These are phyloP conservation scores for Lactarius akahatsu DNA, from an alignment of 768 basidiomycete genomes.

Conservation along the genomic window DNA sequence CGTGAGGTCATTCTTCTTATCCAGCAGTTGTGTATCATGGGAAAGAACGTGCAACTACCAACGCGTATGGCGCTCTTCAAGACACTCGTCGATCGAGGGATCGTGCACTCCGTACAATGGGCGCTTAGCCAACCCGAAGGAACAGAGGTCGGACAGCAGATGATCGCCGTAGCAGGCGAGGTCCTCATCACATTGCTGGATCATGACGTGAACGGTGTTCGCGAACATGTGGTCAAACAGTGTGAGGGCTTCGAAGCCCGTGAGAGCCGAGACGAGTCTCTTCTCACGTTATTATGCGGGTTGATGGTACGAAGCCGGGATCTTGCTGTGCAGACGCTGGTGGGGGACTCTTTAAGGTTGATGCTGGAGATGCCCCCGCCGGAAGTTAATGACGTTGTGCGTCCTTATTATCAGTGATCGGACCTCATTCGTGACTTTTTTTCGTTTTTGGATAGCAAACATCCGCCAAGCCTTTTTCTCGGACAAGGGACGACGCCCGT, in stretches of 20 bases:
- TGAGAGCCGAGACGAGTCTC: constrained; percentile 66
- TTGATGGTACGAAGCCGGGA: constrained; percentile 80
- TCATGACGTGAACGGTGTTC: constrained; percentile 85
- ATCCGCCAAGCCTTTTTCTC: constrained; percentile 46
- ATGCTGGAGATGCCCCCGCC: constrained; percentile 73
- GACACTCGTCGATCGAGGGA: constrained; percentile 80
- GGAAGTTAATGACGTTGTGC: constrained; percentile 30
- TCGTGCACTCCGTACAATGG: constrained; percentile 92
- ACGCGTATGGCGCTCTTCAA: constrained; percentile 85
- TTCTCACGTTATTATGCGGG: constrained; percentile 72
- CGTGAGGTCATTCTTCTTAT: constrained; percentile 83
- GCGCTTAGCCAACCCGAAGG: constrained; percentile 71
- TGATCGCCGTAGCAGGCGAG: constrained; percentile 84
- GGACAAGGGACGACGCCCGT: constrained; percentile 76
- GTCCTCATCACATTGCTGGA: constrained; percentile 83
- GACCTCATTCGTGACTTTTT: constrained; percentile 3
- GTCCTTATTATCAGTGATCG: constrained; percentile 12
- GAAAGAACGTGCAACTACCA: constrained; percentile 92
- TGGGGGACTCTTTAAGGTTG: constrained; percentile 82
- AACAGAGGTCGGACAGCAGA: constrained; percentile 46
- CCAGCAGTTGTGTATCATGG: constrained; percentile 92
- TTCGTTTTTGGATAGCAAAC: constrained; percentile 10
- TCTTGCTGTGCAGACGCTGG: constrained; percentile 83
- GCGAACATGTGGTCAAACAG: constrained; percentile 83
- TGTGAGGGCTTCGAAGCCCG: constrained; percentile 59